These are phyloP conservation scores for Stenogyne calaminthoides DNA, from an alignment of 305 asterid species.

Conservation along the genomic window DNA sequence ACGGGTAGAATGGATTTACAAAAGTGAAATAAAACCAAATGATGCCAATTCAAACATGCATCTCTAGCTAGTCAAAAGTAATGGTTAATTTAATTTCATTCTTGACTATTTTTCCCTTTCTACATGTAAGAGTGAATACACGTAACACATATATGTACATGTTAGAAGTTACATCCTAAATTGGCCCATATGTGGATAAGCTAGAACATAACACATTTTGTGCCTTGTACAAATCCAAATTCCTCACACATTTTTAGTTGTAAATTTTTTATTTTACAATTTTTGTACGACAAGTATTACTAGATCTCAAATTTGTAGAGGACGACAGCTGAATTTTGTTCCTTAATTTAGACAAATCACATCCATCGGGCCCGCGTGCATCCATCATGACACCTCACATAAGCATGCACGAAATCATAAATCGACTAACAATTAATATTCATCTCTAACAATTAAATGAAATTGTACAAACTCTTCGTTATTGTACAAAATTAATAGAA, in stretches of 20 bases:
- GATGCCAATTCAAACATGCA: not conserved
- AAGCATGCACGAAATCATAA: not conserved
- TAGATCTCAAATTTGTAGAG: slow-evolving; percentile 18
- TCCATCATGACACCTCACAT: not conserved
- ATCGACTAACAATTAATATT: too few species aligned
- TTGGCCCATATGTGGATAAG: not conserved
- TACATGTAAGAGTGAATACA: not conserved
- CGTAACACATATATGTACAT: not conserved
- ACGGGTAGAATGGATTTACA: too few species aligned
- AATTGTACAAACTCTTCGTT: not conserved
- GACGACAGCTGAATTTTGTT: slow-evolving; percentile 19
- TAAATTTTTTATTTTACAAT: not conserved
- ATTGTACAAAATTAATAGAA: too few species aligned
- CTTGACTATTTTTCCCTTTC: not conserved
- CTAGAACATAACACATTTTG: not conserved
- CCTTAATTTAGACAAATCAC: slow-evolving; percentile 28
- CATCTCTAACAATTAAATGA: too few species aligned
- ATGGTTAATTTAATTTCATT: not conserved
- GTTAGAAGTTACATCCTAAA: not conserved
- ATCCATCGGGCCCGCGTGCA: not conserved
- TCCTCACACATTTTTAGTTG: not conserved
- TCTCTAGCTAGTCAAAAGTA: not conserved
- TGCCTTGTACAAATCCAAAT: slow-evolving; percentile 12
- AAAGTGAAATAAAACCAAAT: too few species aligned
- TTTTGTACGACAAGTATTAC: slow-evolving; percentile 13